These are phyloP conservation scores for Boletus tomentosulus DNA, from an alignment of 768 basidiomycete species.

Conservation along the genomic window DNA sequence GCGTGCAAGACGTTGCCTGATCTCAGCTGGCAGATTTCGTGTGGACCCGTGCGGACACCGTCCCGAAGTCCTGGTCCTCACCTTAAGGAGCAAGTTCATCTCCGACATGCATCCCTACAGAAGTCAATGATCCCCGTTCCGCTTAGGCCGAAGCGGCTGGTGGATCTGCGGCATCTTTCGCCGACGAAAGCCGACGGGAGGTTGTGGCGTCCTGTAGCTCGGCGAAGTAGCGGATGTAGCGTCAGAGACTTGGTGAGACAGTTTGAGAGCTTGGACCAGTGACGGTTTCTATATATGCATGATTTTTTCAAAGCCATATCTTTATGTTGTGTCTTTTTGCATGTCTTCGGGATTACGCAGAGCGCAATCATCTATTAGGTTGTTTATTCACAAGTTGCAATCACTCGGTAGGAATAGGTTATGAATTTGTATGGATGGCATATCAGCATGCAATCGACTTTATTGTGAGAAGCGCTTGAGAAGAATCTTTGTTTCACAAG, in stretches of 20 bases:
- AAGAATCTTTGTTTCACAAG: neutral
- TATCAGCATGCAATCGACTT: neutral
- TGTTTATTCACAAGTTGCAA: neutral
- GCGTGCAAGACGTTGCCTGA: constrained; percentile 45
- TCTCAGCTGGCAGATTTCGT: constrained; percentile 30
- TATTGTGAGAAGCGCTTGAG: neutral
- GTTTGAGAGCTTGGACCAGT: constrained; percentile 44
- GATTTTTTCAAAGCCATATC: neutral
- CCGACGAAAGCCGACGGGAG: constrained; percentile 39
- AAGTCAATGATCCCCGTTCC: constrained; percentile 43
- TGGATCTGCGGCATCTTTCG: constrained; percentile 43
- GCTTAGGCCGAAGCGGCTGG: constrained; percentile 44
- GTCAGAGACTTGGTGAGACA: constrained; percentile 68
- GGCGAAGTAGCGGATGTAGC: constrained; percentile 63
- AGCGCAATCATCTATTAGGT: constrained; percentile 5
- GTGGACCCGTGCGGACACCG: constrained; percentile 59
- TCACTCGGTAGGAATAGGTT: neutral
- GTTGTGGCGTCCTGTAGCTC: constrained; percentile 26
- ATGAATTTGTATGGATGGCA: neutral
- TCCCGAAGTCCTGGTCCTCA: constrained; percentile 46
- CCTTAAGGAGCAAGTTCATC: constrained; percentile 63
- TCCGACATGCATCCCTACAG: constrained; percentile 49
- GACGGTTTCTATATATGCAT: constrained; percentile 1
- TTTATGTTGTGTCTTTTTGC: constrained; percentile 7
- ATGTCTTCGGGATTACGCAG: constrained; percentile 8